Evolutionary conservation across 805 yeast genomes (phyloP), one percentile per base, ranked within the genome.

Genomic region (Torulaspora maleeae): DNA sequence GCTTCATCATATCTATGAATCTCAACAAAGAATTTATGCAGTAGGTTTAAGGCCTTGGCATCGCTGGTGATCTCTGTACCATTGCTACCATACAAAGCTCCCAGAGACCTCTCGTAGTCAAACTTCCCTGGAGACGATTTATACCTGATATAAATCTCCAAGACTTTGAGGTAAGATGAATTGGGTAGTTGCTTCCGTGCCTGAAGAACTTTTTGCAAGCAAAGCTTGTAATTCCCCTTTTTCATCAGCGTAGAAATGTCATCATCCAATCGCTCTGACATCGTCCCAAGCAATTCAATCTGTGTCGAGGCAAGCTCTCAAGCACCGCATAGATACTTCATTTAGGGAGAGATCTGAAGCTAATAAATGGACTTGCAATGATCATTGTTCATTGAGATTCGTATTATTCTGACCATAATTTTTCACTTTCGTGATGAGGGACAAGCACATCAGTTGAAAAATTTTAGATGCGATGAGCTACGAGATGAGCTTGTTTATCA

Each of bases 121-220:
- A 63, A 51, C 47, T 66, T 60, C 3, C 51, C 32, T 2, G 64
- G 64, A 11, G 60, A 55, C 35, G 60, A 65, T 30, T 52, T 54
- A 32, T 53, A 60, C 28, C 63, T 52, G 24, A 60, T 60, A 51
- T 65, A 62, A 34, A 63, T 48, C 41, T 64, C 60, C 28, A 69
- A 52, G 1, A 69, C 66, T 36, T 62, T 66, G 37, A 76, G 78
- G 51, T 76, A 79, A 5, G 79, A 71, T 25, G 77, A 70, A 24
- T 76, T 72, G 2, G 95, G 93, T 40, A 68, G 69, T 57, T 77
- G 76, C 37, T 70, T 68, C 44, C 78, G 62, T 54, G 79, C 76
- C 67, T 40, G 70, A 63, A 17, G 39, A 15, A 60, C 42, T 39
- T 11, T 81, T 61, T 37, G 76, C 68, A 15, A 70, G 67, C 52